Percentiles rank a stretch among this genome's conserved stretches.
Conservation (phyloP, 1,139 yeast species). For the Protomyces gravidus region DNA sequence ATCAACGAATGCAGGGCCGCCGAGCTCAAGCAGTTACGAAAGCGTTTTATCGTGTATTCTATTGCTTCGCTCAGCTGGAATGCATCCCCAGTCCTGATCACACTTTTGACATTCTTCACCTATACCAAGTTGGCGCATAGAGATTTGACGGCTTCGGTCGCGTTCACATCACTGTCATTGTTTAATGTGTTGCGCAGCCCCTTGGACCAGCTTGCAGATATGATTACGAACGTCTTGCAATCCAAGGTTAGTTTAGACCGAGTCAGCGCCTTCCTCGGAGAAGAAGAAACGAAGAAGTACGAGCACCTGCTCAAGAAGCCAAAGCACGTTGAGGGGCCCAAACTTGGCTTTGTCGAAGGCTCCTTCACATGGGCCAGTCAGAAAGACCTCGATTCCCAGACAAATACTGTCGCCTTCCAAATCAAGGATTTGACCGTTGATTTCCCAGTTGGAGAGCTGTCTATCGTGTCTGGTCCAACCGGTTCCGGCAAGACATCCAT, state of each 20-base stretch:
- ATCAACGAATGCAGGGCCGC: conserved; percentile 60
- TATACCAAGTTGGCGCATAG: conserved; percentile 63
- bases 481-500: conserved; percentile 82
- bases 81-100: conserved; percentile 67
- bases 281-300: conserved; percentile 68
- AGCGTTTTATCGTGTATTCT: conserved; percentile 63
- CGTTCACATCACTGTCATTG: conserved; percentile 61
- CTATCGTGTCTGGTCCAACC: conserved; percentile 77
- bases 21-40: conserved; percentile 53
- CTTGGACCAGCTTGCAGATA: conserved; percentile 53
- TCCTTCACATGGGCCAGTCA: conserved; percentile 58
- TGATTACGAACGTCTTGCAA: conserved; percentile 41
- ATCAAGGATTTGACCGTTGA: conserved; percentile 51
- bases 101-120: conserved; percentile 67
- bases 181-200: conserved; percentile 56
- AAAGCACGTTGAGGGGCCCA: conserved; percentile 51
- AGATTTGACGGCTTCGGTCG: conserved; percentile 67
- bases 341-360: conserved; percentile 64
- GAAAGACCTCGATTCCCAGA: conserved; percentile 34
- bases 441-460: conserved; percentile 62
- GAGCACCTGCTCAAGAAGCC: conserved; percentile 48
- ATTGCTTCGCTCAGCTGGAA: conserved; percentile 62
- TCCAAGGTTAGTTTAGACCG: conserved; percentile 41
- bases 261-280: conserved; percentile 64
- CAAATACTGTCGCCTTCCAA: conserved; percentile 57